Evolutionary conservation across 345 rosid species (phyloP), one percentile per base, ranked within the genome.

Genomic region (Eucalyptus coolabah): DNA sequence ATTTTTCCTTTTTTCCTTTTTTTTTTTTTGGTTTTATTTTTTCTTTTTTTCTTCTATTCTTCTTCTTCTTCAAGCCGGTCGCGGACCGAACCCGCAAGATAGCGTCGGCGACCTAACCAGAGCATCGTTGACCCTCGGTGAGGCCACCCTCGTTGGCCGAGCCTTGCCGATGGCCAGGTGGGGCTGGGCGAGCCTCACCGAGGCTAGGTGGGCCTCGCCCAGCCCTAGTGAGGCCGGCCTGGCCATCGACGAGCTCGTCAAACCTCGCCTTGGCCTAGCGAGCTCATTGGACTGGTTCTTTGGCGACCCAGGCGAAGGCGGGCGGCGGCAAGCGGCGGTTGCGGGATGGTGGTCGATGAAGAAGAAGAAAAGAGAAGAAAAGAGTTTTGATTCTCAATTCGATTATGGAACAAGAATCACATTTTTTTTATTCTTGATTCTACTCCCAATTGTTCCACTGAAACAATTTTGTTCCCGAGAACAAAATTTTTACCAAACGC

Each of bases 281-380:
- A 14, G 7, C 3, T 50, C 1, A 0, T 0, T 0, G 17, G 3
- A 5, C 3, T 0, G 0, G 17, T 50, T 50, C n/a, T n/a, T n/a
- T n/a, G n/a, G n/a, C n/a, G n/a, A n/a, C n/a, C n/a, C n/a, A n/a
- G n/a, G n/a, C n/a, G n/a, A n/a, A n/a, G n/a, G 51, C 0, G 0
- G 17, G 17, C 1, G 51, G 49, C 4, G 49, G 13, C 14, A 1
- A 0, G 50, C 15, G 6, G 16, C 6, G 1, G 0, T 50, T 1
- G 17, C 0, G 3, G 0, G 51, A 50, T 50, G 51, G 3, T 7
- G 7, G 3, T 50, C 1, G 17, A 50, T 50, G 51, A 50, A 50
- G 17, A 50, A 14, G 37, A 34, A 34, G 37, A 34, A 34, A 34
- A 34, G 37, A 34, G 37, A 34, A 34, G 37, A 34, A 6, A 50